Evolutionary conservation across 106 monocot genomes (phyloP), one percentile per base, ranked within the genome.

Genomic region (Dendrobium catenatum): DNA sequence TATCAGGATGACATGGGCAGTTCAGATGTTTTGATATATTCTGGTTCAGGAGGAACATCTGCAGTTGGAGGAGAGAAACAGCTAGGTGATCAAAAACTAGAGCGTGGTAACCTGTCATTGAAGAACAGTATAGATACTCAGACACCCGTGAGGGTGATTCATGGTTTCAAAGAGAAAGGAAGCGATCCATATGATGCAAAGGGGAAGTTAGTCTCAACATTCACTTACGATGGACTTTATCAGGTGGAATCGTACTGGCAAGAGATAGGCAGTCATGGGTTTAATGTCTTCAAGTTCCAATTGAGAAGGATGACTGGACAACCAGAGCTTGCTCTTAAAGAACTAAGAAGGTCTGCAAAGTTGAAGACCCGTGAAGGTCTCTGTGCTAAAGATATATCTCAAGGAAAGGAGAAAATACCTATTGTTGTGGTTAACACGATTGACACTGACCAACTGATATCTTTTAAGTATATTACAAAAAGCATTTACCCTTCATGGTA

Each of bases 221-320:
- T 89, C 67, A 93, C 89, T 4, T 98, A 98, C 80, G 92, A 91
- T 82, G 97, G 97, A 4, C 74, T 98, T 78, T 98, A 98, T 83
- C 19, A 87, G 15, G 91, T 98, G 48, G 93, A 93, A 78, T 79
- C 80, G 51, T 95, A 83, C 77, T 87, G 89, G 93, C 68, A 41
- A 42, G 91, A 88, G 77, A 86, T 48, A 55, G 88, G 85, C 20
- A 73, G 73, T 55, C 85, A 91, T 81, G 89, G 85, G 31, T 83
- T 80, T 73, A 43, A 56, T 67, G 86, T 92, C 55, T 95, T 86
- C 46, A 98, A 93, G 73, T 98, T 88, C 72, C 83, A 81, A 61
- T 80, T 98, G 76, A 89, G 85, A 82, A 89, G 89, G 59, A 89
- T 89, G 17, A 85, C 90, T n/a, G 91, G 89, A 44, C 97, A 98